phyloP scores from a whole-genome alignment of 2,329 filamentous ascomycete genomes.

The Colletotrichum simmondsii region DNA sequence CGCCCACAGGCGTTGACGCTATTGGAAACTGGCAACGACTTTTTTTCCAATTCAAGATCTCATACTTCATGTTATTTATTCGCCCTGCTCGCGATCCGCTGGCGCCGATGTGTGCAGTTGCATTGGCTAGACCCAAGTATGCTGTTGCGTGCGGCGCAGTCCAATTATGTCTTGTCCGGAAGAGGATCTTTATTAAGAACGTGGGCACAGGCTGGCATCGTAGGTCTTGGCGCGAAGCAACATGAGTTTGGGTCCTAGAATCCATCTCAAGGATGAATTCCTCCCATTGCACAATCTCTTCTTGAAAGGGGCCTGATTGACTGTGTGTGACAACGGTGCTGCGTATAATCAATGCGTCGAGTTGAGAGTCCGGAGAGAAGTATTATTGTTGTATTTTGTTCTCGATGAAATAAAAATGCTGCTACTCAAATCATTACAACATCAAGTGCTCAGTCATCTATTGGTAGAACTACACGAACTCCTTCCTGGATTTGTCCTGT shows the following conservation, averaged over 20 bases:
- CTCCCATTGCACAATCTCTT: background rate
- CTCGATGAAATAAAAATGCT: background rate
- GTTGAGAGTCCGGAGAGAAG: background rate
- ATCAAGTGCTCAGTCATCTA: slow-evolving; percentile 33
- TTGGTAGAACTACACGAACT: slow-evolving; percentile 38
- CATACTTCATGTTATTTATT: too few species aligned
- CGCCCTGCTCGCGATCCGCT: background rate
- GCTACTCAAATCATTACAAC: background rate
- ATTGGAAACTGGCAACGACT: background rate
- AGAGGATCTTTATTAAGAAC: too few species aligned
- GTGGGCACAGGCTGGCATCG: background rate
- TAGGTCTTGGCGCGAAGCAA: background rate
- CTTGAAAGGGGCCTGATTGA: background rate
- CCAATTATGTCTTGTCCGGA: background rate
- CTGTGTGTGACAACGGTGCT: background rate
- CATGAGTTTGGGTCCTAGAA: background rate
- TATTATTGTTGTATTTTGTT: background rate
- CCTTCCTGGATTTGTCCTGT: slow-evolving; percentile 39
- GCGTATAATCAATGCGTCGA: background rate
- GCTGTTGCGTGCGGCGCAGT: background rate
- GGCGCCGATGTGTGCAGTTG: background rate
- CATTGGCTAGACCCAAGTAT: background rate
- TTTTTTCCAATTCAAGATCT: too few species aligned
- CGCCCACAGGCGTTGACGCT: background rate
- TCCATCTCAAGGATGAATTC: background rate